Percentiles rank a stretch among this genome's conserved stretches.
These are phyloP conservation scores for Phlegmacium glaucopus DNA, from an alignment of 768 basidiomycete genomes.

Conservation along the genomic window DNA sequence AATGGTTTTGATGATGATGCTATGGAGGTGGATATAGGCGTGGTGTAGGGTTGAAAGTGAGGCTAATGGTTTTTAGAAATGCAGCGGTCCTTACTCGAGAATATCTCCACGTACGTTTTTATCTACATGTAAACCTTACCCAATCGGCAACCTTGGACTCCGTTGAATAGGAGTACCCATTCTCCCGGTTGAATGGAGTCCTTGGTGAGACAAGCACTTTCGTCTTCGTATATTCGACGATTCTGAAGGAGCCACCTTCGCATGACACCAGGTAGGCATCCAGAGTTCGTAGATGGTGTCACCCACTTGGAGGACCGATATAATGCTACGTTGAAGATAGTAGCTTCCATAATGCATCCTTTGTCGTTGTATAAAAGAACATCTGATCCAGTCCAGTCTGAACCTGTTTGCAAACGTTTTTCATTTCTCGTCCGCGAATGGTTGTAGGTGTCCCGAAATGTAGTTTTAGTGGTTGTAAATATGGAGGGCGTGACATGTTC, in stretches of 20 bases:
- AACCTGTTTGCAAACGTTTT: slow-evolving; percentile 31
- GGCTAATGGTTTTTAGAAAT: background rate
- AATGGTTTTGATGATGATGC: slow-evolving; percentile 39
- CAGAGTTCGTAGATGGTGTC: slow-evolving; percentile 57
- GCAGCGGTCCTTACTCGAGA: background rate
- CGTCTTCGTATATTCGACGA: slow-evolving; percentile 50
- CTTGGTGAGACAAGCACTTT: slow-evolving; percentile 36
- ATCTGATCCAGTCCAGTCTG: slow-evolving; percentile 38
- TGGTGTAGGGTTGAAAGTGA: background rate
- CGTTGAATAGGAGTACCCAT: slow-evolving; percentile 68
- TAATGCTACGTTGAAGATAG: slow-evolving; percentile 72
- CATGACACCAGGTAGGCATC: slow-evolving; percentile 72
- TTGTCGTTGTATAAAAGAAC: slow-evolving; percentile 61
- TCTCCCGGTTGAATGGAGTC: slow-evolving; percentile 50
- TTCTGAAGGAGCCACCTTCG: slow-evolving; percentile 68
- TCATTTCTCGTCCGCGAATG: slow-evolving; percentile 57
- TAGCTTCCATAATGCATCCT: slow-evolving; percentile 56
- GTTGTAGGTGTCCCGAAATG: slow-evolving; percentile 54
- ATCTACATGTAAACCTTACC: slow-evolving; percentile 36
- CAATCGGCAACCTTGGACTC: slow-evolving; percentile 64
- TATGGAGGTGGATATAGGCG: slow-evolving; percentile 39
- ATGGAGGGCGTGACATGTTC: slow-evolving; percentile 48
- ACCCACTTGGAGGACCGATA: slow-evolving; percentile 56
- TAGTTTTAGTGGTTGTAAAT: slow-evolving; percentile 73
- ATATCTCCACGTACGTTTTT: background rate